A percentile compares a stretch with the other conserved stretches of the same genome.
These are phyloP conservation scores for Salix exigua DNA, from an alignment of 345 rosid species.

Conservation along the genomic window DNA sequence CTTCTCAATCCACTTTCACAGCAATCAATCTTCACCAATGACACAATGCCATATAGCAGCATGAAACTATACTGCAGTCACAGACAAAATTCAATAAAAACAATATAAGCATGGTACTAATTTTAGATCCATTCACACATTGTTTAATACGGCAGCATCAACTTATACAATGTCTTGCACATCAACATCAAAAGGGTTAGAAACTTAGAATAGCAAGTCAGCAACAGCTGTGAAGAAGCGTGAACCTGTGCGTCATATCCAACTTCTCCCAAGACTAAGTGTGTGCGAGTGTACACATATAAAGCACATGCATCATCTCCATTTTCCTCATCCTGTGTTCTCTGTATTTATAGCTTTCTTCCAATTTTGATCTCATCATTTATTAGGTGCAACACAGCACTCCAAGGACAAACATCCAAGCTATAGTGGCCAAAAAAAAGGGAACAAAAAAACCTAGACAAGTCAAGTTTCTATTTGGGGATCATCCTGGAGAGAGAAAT, in stretches of 20 bases:
- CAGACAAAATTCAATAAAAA: not conserved
- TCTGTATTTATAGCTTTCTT: not conserved
- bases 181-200: no score
- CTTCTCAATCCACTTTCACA: not conserved
- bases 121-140: constrained; percentile 1
- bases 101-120: not conserved
- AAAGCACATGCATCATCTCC: not conserved
- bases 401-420: not conserved
- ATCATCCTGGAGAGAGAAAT: not conserved
- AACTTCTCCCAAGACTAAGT: not conserved
- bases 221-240: not conserved
- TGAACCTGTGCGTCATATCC: not conserved
- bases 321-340: not conserved
- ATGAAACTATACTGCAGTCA: constrained; percentile 4
- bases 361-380: not conserved
- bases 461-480: not conserved
- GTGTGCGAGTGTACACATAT: not conserved
- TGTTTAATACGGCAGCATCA: not conserved
- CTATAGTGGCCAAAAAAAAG: not conserved
- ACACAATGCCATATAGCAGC: not conserved
- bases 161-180: not conserved
- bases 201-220: not conserved
- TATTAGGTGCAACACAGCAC: not conserved
- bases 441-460: not conserved
- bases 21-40: not conserved